Base-by-base conservation (phyloP, 176 grass and related monocot genomes). In the Aegilops umbellulata region DNA sequence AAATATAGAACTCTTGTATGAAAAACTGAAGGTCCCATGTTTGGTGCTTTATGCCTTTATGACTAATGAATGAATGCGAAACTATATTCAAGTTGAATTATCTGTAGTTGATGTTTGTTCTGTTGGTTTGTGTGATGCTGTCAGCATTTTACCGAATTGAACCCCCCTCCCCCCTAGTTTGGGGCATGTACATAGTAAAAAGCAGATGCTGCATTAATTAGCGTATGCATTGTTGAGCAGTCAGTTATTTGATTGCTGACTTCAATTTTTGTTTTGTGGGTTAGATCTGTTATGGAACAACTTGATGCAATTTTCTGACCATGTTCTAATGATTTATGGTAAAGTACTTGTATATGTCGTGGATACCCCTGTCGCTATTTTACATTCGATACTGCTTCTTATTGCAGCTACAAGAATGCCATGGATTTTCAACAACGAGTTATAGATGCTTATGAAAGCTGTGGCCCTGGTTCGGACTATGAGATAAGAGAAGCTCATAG, bases 391-490 rank as follows among this genome's bases (percentile, higher is more conserved):
- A 38, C 51, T 78, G 71, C 57, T 79, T 5, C 49, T 80, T 5
- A 84, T 35, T 92, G 77, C 79, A 94, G 90, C 25, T 94, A 92
- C 81, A 73, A 65, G 22, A 9, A 51, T 72, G 93, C 90, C 55
- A 90, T 92, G 60, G 74, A 88, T 23, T 92, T 77, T 60, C 93
- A 92, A 87, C 53, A 87, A 86, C 69, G 47, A 83, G 90, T 94
- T 27, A 15, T 92, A 41, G 79, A 88, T 86, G 90, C 82, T 44
- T 92, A 82, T 61, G 20, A 60, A 88, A 92, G 46, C 15, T 80
- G 72, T 83, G 87, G 69, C n/a, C 14, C 77, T 57, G 34, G 27
- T 86, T 58, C 82, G 24, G 29, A 0, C 0, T 55, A 88, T 26
- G 93, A 93, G 1, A 26, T 80, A 25, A 82, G 60, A 84, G 93